Base-by-base conservation (phyloP, 768 basidiomycete species). In the Chalciporus pseudorubinellus region DNA sequence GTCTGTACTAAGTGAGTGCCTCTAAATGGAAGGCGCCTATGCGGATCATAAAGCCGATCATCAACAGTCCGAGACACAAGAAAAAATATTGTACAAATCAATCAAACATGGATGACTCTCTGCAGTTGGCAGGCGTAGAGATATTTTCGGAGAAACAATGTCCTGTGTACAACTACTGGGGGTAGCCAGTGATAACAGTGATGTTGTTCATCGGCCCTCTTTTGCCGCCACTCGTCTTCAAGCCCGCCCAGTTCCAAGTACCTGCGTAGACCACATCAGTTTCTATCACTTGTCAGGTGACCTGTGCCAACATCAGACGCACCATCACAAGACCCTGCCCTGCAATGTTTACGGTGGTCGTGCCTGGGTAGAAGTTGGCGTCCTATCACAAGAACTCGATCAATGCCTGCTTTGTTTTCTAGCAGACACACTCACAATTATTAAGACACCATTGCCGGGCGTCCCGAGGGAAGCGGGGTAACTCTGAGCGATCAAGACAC, bases 401-500 rank as follows among this genome's bases (percentile, higher is more conserved):
- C 16, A 58, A 39, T 6, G 33, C 11, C 10, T 9, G n/a, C 4
- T 16, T 33, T 21, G 1, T 22, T 45, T 16, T 28, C 34, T n/a
- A 28, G 19, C 24, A 24, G 16, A n/a, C 20, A 22, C 12, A 61
- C 77, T 55, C 55, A 84, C 82, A n/a, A 77, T 83, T 56, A 85
- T 67, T n/a, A 55, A 65, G 12, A 82, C 79, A 4, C 83, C 83
- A 14, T 63, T 79, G 26, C 83, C 83, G 4, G 85, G 80, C 0
- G 70, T 77, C 16, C 78, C 78, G 14, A 81, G 58, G 11, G 74
- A 71, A 20, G 64, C 55, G 6, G 84, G 82, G 61, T 86, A 85
- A 59, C 81, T 84, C 75, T 83, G 61, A 60, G 83, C 80, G 31
- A 87, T 83, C 53, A 87, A 46, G 0, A 87, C 66, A 28, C 84